Evolutionary conservation across 306 rosid genomes (phyloP), one percentile per base, ranked within the genome.

Genomic region (Morella rubra): DNA sequence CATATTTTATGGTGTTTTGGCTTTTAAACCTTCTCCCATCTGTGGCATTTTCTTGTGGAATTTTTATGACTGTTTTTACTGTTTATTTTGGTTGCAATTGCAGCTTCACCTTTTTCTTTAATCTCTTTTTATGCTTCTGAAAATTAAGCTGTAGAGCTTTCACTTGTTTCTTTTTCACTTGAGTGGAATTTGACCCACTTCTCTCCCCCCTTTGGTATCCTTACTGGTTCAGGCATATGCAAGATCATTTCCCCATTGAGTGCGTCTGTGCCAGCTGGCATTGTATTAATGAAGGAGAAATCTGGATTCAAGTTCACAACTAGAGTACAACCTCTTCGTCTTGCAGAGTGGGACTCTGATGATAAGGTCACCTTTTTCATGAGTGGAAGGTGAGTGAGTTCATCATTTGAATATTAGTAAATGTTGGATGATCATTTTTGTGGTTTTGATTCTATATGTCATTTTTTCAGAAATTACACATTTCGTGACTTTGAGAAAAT

Each of bases 251-350:
- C 98, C 3, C 99, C 99, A 68, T 77, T 92, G 87, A 87, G 85
- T 84, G 97, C 98, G 81, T 88, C 96, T 69, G 90, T 91, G 77
- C 99, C 99, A 56, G 99, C 99, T 77, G 98, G 99, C 81, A 84
- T 86, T 79, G 98, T 96, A 41, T 81, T 96, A 71, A 92, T 89
- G 98, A 96, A 84, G 86, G 98, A 96, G 89, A 83, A 88, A 80
- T 76, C 85, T 71, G 98, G 98, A 73, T 95, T 95, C 84, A 95
- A 92, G 86, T 95, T 95, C 83, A 88, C 99, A 54, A 95, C 99
- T 42, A 90, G 97, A 75, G 98, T 96, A 70, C 99, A 96, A 85
- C 99, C 99, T 54, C 97, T 96, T 40, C 97, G 99, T 68, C 96
- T 92, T 84, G 97, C 99, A 45, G 97, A 89, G 88, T 96, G 99